These are phyloP conservation scores for Rubus idaeus DNA, from an alignment of 306 rosid species.

Conservation along the genomic window DNA sequence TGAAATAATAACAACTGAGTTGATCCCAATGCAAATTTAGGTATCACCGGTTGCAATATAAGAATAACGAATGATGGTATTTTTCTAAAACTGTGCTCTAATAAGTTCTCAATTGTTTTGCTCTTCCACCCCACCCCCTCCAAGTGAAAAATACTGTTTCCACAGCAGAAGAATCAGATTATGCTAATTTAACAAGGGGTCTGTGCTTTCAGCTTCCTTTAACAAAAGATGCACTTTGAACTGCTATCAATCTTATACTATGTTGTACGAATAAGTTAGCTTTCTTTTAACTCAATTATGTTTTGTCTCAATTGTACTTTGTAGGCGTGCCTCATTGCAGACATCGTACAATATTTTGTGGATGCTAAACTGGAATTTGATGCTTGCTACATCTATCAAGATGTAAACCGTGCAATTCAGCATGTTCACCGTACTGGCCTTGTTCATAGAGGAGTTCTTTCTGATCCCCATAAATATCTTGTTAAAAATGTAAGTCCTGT, in stretches of 20 bases:
- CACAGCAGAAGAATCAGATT: background rate
- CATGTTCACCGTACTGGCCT: slow-evolving; percentile 88
- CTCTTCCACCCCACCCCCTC: background rate
- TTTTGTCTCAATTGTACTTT: slow-evolving; percentile 26
- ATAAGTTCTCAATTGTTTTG: background rate
- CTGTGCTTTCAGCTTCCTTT: background rate
- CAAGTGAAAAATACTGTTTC: background rate
- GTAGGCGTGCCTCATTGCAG: slow-evolving; percentile 99
- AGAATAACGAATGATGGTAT: background rate
- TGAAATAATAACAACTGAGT: background rate
- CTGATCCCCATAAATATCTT: slow-evolving; percentile 73
- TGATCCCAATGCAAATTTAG: background rate
- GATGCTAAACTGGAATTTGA: slow-evolving; percentile 94
- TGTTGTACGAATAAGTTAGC: background rate
- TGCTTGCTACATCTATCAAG: slow-evolving; percentile 85
- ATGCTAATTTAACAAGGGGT: background rate
- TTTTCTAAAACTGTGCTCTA: background rate
- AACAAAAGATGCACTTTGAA: background rate
- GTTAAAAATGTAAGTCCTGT: slow-evolving; percentile 73
- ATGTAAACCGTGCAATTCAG: slow-evolving; percentile 83
- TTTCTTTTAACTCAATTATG: slow-evolving; percentile 26
- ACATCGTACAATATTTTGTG: slow-evolving; percentile 86
- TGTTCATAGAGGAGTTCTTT: slow-evolving; percentile 75
- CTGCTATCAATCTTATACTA: background rate
- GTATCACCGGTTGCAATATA: background rate